Conservation (phyloP, 1,139 yeast species). For the Sugiyamaella sp. region DNA sequence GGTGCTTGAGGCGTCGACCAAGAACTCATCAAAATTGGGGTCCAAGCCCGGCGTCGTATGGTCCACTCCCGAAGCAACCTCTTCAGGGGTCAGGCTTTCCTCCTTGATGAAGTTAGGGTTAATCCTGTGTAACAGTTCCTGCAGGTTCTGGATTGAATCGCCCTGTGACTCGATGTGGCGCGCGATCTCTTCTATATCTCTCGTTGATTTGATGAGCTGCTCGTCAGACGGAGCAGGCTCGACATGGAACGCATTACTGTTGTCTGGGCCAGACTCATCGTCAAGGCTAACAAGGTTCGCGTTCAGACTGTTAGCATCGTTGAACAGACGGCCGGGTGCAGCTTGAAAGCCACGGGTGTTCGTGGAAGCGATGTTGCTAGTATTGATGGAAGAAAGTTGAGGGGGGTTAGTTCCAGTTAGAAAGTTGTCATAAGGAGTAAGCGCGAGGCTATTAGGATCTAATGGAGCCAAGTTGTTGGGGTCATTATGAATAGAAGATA, state of each 20-base stretch:
- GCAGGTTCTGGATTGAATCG: slow-evolving; percentile 40
- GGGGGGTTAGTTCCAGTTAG: neutral
- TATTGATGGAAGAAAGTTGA: neutral
- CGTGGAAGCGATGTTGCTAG: neutral
- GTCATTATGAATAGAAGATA: neutral
- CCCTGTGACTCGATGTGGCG: slow-evolving; percentile 39
- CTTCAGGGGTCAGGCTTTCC: slow-evolving; percentile 8
- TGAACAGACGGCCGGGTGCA: neutral
- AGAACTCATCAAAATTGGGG: slow-evolving; percentile 38
- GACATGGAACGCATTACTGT: slow-evolving; percentile 6
- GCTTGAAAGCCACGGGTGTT: neutral
- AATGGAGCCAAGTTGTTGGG: neutral
- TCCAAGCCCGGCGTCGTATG: slow-evolving; percentile 19
- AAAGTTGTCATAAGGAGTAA: slow-evolving; percentile 9
- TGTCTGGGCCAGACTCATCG: slow-evolving; percentile 9
- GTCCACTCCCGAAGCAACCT: neutral
- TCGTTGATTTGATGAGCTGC: slow-evolving; percentile 23
- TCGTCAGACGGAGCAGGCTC: slow-evolving; percentile 18
- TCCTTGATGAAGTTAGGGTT: slow-evolving; percentile 27
- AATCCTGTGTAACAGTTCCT: slow-evolving; percentile 41
- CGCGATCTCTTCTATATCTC: slow-evolving; percentile 37
- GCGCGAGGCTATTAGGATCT: slow-evolving; percentile 14
- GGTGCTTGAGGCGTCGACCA: slow-evolving; percentile 28
- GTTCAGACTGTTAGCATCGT: slow-evolving; percentile 7
- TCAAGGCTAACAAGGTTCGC: slow-evolving; percentile 7